phyloP scores from a whole-genome alignment of 495 filamentous ascomycete genomes.

The Aspergillus avenaceus region DNA sequence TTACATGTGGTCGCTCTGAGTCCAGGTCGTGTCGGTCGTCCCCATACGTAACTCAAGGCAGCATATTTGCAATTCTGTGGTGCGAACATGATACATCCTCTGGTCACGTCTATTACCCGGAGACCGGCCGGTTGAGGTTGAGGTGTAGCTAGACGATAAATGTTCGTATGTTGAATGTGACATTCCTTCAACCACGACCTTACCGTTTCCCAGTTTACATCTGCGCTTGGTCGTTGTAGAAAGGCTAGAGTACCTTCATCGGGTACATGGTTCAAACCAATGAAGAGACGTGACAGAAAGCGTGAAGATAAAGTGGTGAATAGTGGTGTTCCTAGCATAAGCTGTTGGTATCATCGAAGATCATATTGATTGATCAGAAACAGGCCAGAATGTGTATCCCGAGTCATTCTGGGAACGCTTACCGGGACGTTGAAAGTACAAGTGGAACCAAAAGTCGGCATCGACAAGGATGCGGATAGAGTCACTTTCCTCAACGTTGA shows the following conservation, averaged over 20 bases:
- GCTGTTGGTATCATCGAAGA: too few relatives aligned
- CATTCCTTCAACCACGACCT: background rate
- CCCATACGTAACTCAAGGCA: conserved; percentile 26
- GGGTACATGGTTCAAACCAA: background rate
- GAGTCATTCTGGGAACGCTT: background rate
- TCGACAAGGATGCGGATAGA: background rate
- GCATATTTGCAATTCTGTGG: conserved; percentile 8
- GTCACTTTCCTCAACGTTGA: background rate
- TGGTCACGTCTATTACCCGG: background rate
- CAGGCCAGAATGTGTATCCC: background rate
- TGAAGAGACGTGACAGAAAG: background rate
- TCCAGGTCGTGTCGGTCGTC: background rate
- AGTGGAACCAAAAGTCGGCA: background rate
- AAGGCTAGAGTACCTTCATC: background rate
- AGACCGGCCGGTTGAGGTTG: background rate
- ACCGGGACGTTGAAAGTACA: background rate
- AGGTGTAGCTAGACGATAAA: background rate
- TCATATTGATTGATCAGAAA: too few relatives aligned
- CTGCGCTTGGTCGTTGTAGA: background rate
- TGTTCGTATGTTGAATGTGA: too few relatives aligned
- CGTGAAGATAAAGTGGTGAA: background rate
- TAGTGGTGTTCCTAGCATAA: background rate
- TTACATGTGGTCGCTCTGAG: background rate
- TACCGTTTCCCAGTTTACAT: background rate
- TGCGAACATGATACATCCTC: background rate